Percentiles rank a stretch among this genome's conserved stretches.
Evolutionary conservation across 805 yeast species (phyloP).

Genomic region (Nadsonia fulvescens): DNA sequence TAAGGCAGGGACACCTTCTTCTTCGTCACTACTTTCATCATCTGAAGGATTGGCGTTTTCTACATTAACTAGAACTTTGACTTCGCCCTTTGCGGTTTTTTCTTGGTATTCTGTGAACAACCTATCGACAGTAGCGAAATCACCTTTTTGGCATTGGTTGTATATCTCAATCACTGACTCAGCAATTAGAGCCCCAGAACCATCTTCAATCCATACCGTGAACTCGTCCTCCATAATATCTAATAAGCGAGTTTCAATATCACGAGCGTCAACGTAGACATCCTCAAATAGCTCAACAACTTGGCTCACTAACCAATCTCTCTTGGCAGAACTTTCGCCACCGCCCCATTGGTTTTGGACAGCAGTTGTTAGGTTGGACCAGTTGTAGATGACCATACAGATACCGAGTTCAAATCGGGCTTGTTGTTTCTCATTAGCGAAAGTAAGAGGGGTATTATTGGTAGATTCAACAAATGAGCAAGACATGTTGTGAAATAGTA

Average conservation of each 20-base stretch:
- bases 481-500: too few relatives aligned
- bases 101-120: constrained; percentile 42
- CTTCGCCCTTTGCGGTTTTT: constrained; percentile 24
- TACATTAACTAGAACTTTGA: constrained; percentile 16
- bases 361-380: constrained; percentile 81
- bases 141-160: constrained; percentile 36
- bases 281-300: constrained; percentile 59
- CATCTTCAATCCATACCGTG: constrained; percentile 76
- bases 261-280: constrained; percentile 46
- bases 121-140: constrained; percentile 38
- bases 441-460: too few relatives aligned
- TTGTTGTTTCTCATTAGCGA: constrained; percentile 42
- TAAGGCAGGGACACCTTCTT: constrained; percentile 25
- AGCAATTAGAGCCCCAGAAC: constrained; percentile 63
- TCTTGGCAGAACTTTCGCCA: constrained; percentile 68
- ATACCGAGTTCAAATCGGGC: constrained; percentile 85
- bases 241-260: constrained; percentile 68
- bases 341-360: constrained; percentile 96
- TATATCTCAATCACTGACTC: constrained; percentile 46
- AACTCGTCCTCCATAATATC: constrained; percentile 93
- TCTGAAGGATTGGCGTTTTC: constrained; percentile 37
- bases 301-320: constrained; percentile 86
- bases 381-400: constrained; percentile 72
- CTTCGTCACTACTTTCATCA: constrained; percentile 29
- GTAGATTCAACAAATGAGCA: too few relatives aligned